Evolutionary conservation across 1,284 basidiomycete genomes (phyloP).

Genomic region (Stereum hirsutum): DNA sequence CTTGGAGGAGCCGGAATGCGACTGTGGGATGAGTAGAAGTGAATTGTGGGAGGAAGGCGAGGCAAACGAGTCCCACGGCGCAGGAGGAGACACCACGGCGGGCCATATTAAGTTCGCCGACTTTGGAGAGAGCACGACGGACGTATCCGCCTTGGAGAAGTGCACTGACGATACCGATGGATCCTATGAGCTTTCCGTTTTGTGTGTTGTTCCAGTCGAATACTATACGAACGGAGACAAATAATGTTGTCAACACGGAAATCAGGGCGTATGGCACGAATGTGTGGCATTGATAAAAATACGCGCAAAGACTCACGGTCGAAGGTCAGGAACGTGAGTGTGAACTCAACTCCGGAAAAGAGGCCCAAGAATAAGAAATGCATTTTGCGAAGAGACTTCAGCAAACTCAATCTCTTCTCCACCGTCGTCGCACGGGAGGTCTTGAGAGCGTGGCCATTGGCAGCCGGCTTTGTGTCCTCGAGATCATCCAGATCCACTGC

Average conservation of each 20-base stretch:
- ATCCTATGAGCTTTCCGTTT: slow-evolving; percentile 81
- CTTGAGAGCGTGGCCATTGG: slow-evolving; percentile 13
- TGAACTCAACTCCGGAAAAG: slow-evolving; percentile 91
- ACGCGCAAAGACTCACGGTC: slow-evolving; percentile 52
- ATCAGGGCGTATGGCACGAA: no score
- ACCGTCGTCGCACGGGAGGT: slow-evolving; percentile 24
- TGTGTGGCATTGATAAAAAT: no score
- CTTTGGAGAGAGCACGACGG: slow-evolving; percentile 59
- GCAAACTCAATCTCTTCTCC: slow-evolving; percentile 38
- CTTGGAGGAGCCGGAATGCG: slow-evolving; percentile 58
- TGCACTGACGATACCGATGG: slow-evolving; percentile 82
- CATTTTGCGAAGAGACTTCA: slow-evolving; percentile 48
- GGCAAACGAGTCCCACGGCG: slow-evolving; percentile 54
- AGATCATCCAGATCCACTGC: slow-evolving; percentile 17
- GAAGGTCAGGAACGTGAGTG: slow-evolving; percentile 84
- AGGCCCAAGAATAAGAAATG: slow-evolving; percentile 81
- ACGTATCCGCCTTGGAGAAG: slow-evolving; percentile 88
- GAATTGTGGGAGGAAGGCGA: slow-evolving; percentile 60
- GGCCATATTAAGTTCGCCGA: slow-evolving; percentile 75
- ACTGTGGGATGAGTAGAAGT: slow-evolving; percentile 30
- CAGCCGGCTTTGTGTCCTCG: slow-evolving; percentile 11
- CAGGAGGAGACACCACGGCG: slow-evolving; percentile 69
- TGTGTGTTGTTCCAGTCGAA: slow-evolving; percentile 86
- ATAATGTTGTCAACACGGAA: no score
- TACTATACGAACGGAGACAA: slow-evolving; percentile 38